phyloP scores from a whole-genome alignment of 202 grass and related monocot species.

The Setaria italica region DNA sequence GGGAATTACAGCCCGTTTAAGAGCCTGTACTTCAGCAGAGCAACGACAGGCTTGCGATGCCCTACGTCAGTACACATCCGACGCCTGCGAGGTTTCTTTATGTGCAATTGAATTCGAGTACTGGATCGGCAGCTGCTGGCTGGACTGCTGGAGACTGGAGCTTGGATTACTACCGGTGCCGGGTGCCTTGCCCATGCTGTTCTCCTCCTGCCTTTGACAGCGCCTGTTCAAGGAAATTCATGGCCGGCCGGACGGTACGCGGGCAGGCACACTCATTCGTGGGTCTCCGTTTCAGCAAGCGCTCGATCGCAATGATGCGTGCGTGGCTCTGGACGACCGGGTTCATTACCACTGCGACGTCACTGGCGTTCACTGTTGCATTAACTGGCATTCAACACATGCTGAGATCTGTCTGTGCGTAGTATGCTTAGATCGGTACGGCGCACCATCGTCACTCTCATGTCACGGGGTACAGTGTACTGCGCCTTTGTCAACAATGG shows the following conservation, averaged over 20 bases:
- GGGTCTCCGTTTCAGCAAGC: background rate
- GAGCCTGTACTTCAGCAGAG: background rate
- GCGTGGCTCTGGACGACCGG: slow-evolving; percentile 19
- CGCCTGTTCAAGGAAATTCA: background rate
- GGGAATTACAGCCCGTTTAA: too few relatives aligned
- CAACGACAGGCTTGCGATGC: slow-evolving; percentile 17
- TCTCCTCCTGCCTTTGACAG: slow-evolving; percentile 10
- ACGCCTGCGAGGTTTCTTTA: background rate
- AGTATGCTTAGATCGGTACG: background rate
- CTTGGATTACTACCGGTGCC: background rate
- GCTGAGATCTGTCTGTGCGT: slow-evolving; percentile 19
- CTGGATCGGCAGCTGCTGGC: background rate
- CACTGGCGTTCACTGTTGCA: slow-evolving; percentile 32
- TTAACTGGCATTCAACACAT: slow-evolving; percentile 44
- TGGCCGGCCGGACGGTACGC: slow-evolving; percentile 25
- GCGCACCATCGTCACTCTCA: background rate
- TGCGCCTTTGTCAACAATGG: background rate
- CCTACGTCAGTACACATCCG: background rate
- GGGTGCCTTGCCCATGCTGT: background rate
- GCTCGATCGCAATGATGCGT: slow-evolving; percentile 29
- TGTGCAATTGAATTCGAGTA: background rate
- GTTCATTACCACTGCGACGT: slow-evolving; percentile 22
- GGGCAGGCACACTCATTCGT: background rate
- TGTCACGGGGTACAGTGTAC: background rate
- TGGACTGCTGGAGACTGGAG: background rate